Evolutionary conservation across 179 eudicot genomes (phyloP).

Genomic region (Corrigiola litoralis): DNA sequence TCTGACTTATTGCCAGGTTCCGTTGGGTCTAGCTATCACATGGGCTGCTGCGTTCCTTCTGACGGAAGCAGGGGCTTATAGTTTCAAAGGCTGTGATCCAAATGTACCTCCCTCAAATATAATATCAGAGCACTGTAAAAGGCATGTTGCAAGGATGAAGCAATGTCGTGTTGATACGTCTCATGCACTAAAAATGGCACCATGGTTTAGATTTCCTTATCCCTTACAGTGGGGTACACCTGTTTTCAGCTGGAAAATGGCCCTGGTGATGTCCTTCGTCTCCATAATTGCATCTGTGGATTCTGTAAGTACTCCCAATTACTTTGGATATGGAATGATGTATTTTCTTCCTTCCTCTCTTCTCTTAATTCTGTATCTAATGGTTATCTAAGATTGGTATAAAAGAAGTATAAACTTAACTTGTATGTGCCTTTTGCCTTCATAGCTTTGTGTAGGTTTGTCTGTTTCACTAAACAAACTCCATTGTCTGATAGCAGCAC

Average conservation of each 20-base stretch:
- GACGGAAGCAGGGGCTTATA: constrained; percentile 88
- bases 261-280: constrained; percentile 90
- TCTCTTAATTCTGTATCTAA: not conserved
- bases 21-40: constrained; percentile 84
- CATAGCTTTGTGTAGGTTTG: no score
- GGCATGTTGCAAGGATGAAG: constrained; percentile 67
- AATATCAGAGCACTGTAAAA: constrained; percentile 78
- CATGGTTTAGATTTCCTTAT: constrained; percentile 98
- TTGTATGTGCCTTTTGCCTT: no score
- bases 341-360: not conserved
- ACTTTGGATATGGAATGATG: not conserved
- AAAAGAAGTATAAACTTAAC: no score
- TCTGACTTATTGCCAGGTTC: constrained; percentile 49
- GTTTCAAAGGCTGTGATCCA: constrained; percentile 78
- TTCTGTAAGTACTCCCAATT: constrained; percentile 56
- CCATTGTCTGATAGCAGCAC: no score
- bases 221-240: constrained; percentile 99
- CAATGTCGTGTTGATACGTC: constrained; percentile 88
- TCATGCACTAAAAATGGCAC: constrained; percentile 72
- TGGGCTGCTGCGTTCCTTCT: constrained; percentile 84
- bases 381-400: no score
- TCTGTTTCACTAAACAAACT: no score
- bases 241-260: constrained; percentile 86
- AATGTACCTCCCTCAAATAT: constrained; percentile 76
- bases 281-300: constrained; percentile 82